Evolutionary conservation across 306 rosid genomes (phyloP).

Genomic region (Betula pendula): DNA sequence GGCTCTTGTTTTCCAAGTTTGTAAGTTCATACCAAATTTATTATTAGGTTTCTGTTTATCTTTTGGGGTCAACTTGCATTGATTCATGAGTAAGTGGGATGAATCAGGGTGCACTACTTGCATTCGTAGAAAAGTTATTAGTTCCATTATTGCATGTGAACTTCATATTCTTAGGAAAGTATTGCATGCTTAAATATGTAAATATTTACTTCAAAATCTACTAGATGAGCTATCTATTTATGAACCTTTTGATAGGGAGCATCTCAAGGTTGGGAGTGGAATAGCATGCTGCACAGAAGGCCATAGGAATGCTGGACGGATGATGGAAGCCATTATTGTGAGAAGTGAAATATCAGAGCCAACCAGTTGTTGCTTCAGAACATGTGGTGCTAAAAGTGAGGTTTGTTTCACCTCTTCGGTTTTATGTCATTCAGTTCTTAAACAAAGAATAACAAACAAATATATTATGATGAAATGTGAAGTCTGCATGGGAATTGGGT

Average conservation of each 20-base stretch:
- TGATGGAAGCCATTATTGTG: constrained; percentile 68
- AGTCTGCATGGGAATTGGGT: background rate
- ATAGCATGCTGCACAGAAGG: constrained; percentile 48
- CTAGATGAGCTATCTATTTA: constrained; percentile 14
- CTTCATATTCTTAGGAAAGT: constrained; percentile 22
- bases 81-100: constrained; percentile 26
- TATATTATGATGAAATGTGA: background rate
- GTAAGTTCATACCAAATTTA: constrained; percentile 44
- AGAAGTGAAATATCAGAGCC: constrained; percentile 59
- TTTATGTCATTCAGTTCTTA: constrained; percentile 16
- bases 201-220: constrained; percentile 3
- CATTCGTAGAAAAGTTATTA: constrained; percentile 23
- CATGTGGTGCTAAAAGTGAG: constrained; percentile 57
- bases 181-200: constrained; percentile 1
- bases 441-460: background rate
- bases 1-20: constrained; percentile 59
- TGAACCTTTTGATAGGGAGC: constrained; percentile 52
- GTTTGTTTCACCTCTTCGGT: constrained; percentile 37
- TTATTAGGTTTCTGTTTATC: constrained; percentile 15
- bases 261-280: constrained; percentile 79
- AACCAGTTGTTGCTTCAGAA: constrained; percentile 45
- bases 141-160: background rate
- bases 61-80: constrained; percentile 21
- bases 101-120: constrained; percentile 17
- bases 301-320: constrained; percentile 41